A percentile compares a stretch with the other conserved stretches of the same genome.
phyloP scores from a whole-genome alignment of 1,284 basidiomycete species.

The Trichosporon asahii region DNA sequence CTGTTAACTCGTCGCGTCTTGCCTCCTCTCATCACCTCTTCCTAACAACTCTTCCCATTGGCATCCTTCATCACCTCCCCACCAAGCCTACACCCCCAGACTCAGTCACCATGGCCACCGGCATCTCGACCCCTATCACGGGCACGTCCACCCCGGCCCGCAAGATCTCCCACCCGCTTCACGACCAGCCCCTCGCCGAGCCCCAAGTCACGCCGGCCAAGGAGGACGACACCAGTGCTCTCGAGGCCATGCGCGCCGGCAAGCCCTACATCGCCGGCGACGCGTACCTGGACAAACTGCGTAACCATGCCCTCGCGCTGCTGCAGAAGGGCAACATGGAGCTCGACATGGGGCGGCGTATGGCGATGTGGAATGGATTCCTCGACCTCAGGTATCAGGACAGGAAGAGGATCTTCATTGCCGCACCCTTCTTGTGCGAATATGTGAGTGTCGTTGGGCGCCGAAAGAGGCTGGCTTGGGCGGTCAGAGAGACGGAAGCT shows the following conservation, averaged over 20 bases:
- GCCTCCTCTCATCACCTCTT: neutral
- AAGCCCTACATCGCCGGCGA: slow-evolving; percentile 38
- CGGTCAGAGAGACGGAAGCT: neutral
- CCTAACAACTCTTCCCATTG: too few species aligned
- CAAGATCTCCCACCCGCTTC: neutral
- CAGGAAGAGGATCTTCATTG: slow-evolving; percentile 20
- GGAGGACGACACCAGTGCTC: neutral
- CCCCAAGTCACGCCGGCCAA: neutral
- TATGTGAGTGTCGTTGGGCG: slow-evolving; percentile 48
- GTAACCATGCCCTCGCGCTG: slow-evolving; percentile 21
- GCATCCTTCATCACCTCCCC: neutral
- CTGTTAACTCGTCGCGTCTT: neutral
- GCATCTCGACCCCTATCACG: neutral
- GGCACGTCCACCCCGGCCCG: neutral
- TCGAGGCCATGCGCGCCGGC: slow-evolving; percentile 33
- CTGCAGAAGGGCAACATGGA: slow-evolving; percentile 31
- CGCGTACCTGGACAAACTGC: slow-evolving; percentile 34
- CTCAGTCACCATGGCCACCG: neutral
- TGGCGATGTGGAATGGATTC: slow-evolving; percentile 28
- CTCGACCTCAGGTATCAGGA: slow-evolving; percentile 18
- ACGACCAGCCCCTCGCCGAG: neutral
- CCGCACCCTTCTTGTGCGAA: slow-evolving; percentile 39
- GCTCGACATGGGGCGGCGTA: slow-evolving; percentile 25
- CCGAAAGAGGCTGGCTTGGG: too few species aligned
- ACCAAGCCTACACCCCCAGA: neutral